Evolutionary conservation across 2,329 filamentous ascomycete species (phyloP).

Genomic region (Aspergillus sp.): DNA sequence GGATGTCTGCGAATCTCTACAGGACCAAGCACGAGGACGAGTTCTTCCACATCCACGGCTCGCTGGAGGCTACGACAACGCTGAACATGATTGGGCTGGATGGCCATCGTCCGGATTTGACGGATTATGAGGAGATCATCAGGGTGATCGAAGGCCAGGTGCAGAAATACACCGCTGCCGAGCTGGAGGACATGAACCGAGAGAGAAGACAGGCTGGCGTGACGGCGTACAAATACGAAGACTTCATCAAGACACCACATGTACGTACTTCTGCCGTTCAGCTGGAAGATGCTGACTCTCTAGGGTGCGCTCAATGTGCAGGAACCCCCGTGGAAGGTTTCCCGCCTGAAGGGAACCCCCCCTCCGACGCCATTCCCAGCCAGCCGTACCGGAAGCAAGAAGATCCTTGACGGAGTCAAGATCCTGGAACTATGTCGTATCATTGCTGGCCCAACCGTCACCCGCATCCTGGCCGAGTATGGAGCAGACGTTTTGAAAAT

Average conservation of each 20-base stretch:
- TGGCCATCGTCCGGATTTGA: constrained; percentile 51
- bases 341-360: constrained; percentile 17
- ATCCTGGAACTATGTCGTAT: constrained; percentile 67
- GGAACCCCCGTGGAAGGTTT: constrained; percentile 29
- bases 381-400: constrained; percentile 23
- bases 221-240: constrained; percentile 49
- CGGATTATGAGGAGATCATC: constrained; percentile 51
- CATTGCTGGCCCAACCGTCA: constrained; percentile 66
- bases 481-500: constrained; percentile 66
- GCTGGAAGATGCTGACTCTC: too few relatives aligned
- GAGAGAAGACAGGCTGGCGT: constrained; percentile 51
- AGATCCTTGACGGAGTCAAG: constrained; percentile 49
- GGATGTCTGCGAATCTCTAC: constrained; percentile 64
- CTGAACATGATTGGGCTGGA: constrained; percentile 61
- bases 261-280: constrained; percentile 32
- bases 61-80: constrained; percentile 60
- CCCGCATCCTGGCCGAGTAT: constrained; percentile 62
- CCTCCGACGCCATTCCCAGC: constrained; percentile 20
- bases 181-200: constrained; percentile 52
- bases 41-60: constrained; percentile 69
- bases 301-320: constrained; percentile 26
- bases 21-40: constrained; percentile 55
- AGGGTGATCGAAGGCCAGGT: constrained; percentile 52
- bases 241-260: constrained; percentile 50
- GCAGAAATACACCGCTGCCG: constrained; percentile 42